Conservation (phyloP, 129 eudicot species). For the Daucus carota region DNA sequence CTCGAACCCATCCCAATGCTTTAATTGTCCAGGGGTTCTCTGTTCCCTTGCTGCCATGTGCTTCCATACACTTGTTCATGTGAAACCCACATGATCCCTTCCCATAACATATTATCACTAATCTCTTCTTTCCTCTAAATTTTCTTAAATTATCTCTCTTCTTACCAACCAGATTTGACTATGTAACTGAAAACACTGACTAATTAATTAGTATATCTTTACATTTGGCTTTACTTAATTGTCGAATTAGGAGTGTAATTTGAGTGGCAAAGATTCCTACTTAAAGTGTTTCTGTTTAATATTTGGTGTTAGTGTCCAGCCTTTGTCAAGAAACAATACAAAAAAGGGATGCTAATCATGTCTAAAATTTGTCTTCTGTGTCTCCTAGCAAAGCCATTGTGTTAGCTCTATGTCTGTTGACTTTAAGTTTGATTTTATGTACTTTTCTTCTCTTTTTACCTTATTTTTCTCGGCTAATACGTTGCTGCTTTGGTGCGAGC, state of each 20-base stretch:
- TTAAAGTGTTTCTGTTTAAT: background rate
- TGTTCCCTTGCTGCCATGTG: slow-evolving; percentile 37
- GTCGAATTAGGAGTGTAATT: background rate
- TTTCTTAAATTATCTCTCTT: background rate
- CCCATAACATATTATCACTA: background rate
- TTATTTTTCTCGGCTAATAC: background rate
- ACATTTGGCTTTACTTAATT: background rate
- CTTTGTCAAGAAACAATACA: slow-evolving; percentile 17
- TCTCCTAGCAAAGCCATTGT: slow-evolving; percentile 12
- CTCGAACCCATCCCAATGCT: slow-evolving; percentile 9
- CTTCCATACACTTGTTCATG: slow-evolving; percentile 21
- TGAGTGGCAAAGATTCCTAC: background rate
- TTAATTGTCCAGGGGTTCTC: slow-evolving; percentile 35
- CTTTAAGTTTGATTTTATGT: slow-evolving; percentile 6
- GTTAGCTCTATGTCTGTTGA: slow-evolving; percentile 18
- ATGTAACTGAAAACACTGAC: slow-evolving; percentile 1
- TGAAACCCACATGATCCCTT: slow-evolving; percentile 35
- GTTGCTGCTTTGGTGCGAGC: background rate
- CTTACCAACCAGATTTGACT: background rate
- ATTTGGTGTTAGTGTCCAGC: background rate
- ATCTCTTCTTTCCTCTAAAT: background rate
- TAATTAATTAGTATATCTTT: background rate
- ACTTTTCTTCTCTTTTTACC: background rate
- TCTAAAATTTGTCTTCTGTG: slow-evolving; percentile 20
- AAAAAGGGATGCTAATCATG: slow-evolving; percentile 11